Evolutionary conservation across 2,329 filamentous ascomycete species (phyloP), one percentile per base, ranked within the genome.

Genomic region (Chaetomium olivaceum): DNA sequence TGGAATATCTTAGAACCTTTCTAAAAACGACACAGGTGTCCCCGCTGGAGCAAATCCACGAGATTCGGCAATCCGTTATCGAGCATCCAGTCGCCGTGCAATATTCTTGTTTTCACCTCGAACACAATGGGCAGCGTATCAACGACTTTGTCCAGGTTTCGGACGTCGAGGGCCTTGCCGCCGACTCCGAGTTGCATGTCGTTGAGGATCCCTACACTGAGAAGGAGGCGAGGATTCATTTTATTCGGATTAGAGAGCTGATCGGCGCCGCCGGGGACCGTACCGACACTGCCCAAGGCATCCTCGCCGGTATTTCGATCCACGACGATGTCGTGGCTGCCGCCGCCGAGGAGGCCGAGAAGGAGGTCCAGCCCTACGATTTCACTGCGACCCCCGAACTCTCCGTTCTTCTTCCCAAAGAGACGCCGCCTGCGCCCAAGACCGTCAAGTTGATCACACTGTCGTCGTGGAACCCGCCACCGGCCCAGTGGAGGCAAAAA

Each of bases 91-190:
- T 90, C 67, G 96, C 94, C 60, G 95, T 97, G 81, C 93, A 96
- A 79, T 97, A 97, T 82, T 96, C 95, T 61, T 99, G 95, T 83
- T 99, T 99, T 82, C 95, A 99, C 80, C 88, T 99, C 73, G 93
- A 98, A 80, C 89, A 93, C 80, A 89, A 91, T 66, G 92, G 92
- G 71, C 83, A 91, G 79, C 90, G 91, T 70, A 90, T 99, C 84
- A 98, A 98, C 78, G 95, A 99, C 79, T 98, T 95, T 74, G 86
- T 96, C 66, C 90, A 96, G 77, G 86, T 99, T 68, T 93, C 92
- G 62, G 94, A 99, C 76, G 91, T 99, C 63, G 85, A 90, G 57
- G 92, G 87, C 64, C 85, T 99, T 63, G 86, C 87, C 61, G 80
- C 89, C 39, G 89, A 93, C 68, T 91, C 93, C 43, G 90, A 93